A percentile compares a stretch with the other conserved stretches of the same genome.
Conservation (phyloP, 2,329 filamentous ascomycete genomes). For the Aspergillus quadrilineatus region DNA sequence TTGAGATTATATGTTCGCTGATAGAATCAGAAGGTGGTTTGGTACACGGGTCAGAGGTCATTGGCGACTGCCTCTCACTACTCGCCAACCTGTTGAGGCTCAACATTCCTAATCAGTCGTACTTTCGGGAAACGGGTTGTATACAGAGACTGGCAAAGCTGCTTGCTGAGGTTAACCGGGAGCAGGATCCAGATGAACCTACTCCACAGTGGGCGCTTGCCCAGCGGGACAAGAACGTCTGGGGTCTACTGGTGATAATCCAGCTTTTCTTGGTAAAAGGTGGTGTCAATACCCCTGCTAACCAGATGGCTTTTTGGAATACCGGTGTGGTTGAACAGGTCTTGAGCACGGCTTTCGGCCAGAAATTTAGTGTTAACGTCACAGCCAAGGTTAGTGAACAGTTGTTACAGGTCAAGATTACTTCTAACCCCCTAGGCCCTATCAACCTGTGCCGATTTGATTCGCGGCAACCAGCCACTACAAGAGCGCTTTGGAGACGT, state of each 20-base stretch:
- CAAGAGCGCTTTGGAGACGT: slow-evolving; percentile 90
- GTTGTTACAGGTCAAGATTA: slow-evolving; percentile 17
- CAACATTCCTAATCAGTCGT: slow-evolving; percentile 88
- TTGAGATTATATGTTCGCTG: slow-evolving; percentile 79
- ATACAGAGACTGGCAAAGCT: slow-evolving; percentile 70
- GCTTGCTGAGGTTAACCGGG: slow-evolving; percentile 59
- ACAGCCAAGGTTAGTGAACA: slow-evolving; percentile 65
- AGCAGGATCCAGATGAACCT: slow-evolving; percentile 56
- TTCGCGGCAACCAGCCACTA: slow-evolving; percentile 72
- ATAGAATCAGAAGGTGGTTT: slow-evolving; percentile 80
- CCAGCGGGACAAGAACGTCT: slow-evolving; percentile 85
- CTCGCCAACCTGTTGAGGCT: slow-evolving; percentile 83
- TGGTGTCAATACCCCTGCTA: slow-evolving; percentile 75
- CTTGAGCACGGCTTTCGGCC: slow-evolving; percentile 77
- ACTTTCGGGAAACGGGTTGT: slow-evolving; percentile 87
- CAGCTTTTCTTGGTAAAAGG: slow-evolving; percentile 80
- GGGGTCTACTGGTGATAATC: slow-evolving; percentile 82
- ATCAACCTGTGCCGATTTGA: slow-evolving; percentile 81
- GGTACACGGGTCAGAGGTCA: slow-evolving; percentile 75
- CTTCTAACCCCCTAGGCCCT: slow-evolving; percentile 60
- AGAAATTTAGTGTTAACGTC: slow-evolving; percentile 69
- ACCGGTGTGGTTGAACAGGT: slow-evolving; percentile 76
- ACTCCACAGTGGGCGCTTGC: slow-evolving; percentile 72
- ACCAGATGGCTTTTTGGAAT: slow-evolving; percentile 83
- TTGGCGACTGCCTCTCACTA: slow-evolving; percentile 90